These are phyloP conservation scores for Leptographium radiaticola DNA, from an alignment of 2,329 filamentous ascomycete species.

Conservation along the genomic window DNA sequence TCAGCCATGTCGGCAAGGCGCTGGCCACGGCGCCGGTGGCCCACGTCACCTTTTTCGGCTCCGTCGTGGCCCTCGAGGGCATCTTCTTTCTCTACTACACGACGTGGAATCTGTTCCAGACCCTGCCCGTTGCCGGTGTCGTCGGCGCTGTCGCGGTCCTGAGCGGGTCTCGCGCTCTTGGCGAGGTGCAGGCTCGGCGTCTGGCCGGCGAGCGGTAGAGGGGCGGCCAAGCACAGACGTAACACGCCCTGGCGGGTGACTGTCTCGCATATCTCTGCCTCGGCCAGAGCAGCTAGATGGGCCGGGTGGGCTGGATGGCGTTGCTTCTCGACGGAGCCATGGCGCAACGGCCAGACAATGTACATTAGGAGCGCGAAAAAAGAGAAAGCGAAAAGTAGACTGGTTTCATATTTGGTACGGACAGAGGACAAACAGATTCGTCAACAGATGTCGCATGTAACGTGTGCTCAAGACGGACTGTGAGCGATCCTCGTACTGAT, in stretches of 20 bases:
- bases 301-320: no score
- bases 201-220: slow-evolving; percentile 54
- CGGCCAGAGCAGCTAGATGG: no score
- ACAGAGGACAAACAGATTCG: no score
- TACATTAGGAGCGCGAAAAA: background rate
- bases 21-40: slow-evolving; percentile 64
- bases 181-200: slow-evolving; percentile 82
- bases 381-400: background rate
- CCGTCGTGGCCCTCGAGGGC: slow-evolving; percentile 74
- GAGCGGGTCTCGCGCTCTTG: slow-evolving; percentile 78
- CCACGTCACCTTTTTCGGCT: slow-evolving; percentile 75
- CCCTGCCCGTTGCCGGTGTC: slow-evolving; percentile 57
- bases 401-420: no score
- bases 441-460: no score
- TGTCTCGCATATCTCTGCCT: no score
- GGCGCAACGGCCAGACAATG: background rate
- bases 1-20: slow-evolving; percentile 64
- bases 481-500: no score
- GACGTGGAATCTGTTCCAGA: slow-evolving; percentile 84
- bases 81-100: slow-evolving; percentile 94
- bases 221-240: slow-evolving; percentile 3
- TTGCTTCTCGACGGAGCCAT: background rate
- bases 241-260: background rate
- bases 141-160: slow-evolving; percentile 64
- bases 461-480: no score